Conservation (phyloP, 176 grass and related monocot species). For the Ensete ventricosum region DNA sequence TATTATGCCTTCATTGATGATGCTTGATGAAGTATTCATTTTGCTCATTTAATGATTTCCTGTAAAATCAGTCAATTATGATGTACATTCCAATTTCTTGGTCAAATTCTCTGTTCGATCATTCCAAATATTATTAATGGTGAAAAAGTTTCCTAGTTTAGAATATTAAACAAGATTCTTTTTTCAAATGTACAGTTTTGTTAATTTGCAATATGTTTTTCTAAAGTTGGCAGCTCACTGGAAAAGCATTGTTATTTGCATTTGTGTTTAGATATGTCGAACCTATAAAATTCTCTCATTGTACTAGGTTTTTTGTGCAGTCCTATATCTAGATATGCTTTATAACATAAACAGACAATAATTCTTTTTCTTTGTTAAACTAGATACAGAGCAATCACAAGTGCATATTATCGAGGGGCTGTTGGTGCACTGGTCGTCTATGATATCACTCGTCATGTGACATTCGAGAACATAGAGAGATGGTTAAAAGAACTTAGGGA, state of each 20-base stretch:
- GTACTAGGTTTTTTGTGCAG: too few species aligned
- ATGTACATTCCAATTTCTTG: neutral
- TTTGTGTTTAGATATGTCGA: neutral
- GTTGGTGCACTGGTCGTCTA: slow-evolving; percentile 4
- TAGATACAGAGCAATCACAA: slow-evolving; percentile 4
- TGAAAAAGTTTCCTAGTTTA: neutral
- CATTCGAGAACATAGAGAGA: neutral
- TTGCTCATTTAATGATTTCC: neutral
- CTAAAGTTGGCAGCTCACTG: too few species aligned
- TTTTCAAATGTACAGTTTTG: neutral
- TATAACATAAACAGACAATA: neutral
- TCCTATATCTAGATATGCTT: too few species aligned
- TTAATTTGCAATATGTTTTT: neutral
- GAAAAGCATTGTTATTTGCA: neutral
- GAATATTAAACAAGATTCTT: neutral
- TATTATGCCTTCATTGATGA: too few species aligned
- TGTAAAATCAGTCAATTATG: neutral
- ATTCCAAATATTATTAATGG: neutral
- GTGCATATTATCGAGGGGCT: slow-evolving; percentile 4
- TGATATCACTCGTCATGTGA: slow-evolving; percentile 6
- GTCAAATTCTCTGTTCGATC: neutral
- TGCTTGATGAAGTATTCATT: neutral
- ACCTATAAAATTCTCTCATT: neutral
- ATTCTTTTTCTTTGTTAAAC: neutral
- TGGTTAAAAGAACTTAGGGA: slow-evolving; percentile 4